phyloP scores from a whole-genome alignment of 108 stramenopile genomes.

The Stephanodiscus minutulus region DNA sequence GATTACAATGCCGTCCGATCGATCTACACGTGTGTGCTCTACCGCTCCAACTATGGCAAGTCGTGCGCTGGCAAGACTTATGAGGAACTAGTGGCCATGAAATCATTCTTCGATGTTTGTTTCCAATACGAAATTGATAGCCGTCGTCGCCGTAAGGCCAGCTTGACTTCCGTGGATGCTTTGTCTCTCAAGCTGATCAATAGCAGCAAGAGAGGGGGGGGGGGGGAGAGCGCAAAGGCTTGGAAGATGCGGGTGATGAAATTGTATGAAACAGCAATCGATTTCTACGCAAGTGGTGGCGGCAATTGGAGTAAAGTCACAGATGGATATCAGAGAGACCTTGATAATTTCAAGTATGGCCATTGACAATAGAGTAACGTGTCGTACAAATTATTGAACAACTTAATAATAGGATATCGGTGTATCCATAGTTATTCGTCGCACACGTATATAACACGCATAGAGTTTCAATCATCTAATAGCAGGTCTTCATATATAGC shows the following conservation, averaged over 20 bases:
- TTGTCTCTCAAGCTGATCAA: constrained; percentile 2
- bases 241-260: constrained; percentile 29
- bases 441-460: too few species aligned
- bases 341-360: constrained; percentile 34
- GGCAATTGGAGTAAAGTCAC: constrained; percentile 18
- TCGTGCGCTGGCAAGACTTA: constrained; percentile 34
- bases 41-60: constrained; percentile 49
- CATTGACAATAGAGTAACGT: neutral
- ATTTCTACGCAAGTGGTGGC: constrained; percentile 47
- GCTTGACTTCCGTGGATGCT: constrained; percentile 3
- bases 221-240: constrained; percentile 29
- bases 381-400: too few species aligned
- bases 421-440: too few species aligned
- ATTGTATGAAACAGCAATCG: constrained; percentile 63
- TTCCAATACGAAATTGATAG: constrained; percentile 46
- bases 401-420: too few species aligned
- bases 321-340: constrained; percentile 31
- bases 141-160: neutral
- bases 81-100: constrained; percentile 43
- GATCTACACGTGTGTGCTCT: constrained; percentile 63
- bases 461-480: too few species aligned
- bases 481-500: too few species aligned
- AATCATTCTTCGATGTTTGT: constrained; percentile 52
- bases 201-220: constrained; percentile 18
- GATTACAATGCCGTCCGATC: constrained; percentile 48